These are phyloP conservation scores for Ustilago bromivora DNA, from an alignment of 1,284 basidiomycete genomes.

Conservation along the genomic window DNA sequence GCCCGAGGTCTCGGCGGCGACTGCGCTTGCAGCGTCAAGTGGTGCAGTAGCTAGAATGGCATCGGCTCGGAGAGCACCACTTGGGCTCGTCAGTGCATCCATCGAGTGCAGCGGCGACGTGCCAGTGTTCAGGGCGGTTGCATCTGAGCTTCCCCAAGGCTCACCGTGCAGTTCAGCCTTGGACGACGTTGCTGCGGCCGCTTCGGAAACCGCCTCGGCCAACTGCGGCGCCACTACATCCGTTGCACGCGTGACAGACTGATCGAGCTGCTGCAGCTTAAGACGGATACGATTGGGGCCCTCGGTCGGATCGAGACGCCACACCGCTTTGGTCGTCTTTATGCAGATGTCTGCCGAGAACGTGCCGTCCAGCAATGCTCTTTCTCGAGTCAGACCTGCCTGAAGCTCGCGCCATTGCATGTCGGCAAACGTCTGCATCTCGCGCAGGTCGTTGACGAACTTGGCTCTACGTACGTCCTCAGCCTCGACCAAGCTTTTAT, in stretches of 20 bases:
- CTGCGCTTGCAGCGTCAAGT: conserved; percentile 3
- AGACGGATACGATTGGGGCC: conserved; percentile 63
- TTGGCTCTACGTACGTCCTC: conserved; percentile 47
- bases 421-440: conserved; percentile 48
- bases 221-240: conserved; percentile 39
- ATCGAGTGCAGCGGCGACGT: conserved; percentile 2
- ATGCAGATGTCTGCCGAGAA: background rate
- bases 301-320: conserved; percentile 66
- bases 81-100: background rate
- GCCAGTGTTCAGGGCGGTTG: background rate
- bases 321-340: conserved; percentile 24
- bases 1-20: conserved; percentile 16
- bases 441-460: conserved; percentile 58
- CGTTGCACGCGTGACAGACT: conserved; percentile 8
- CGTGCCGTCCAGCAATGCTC: conserved; percentile 34
- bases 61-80: background rate
- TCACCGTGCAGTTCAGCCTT: conserved; percentile 25
- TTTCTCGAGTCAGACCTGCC: conserved; percentile 42
- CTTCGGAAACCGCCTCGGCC: conserved; percentile 13
- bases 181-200: conserved; percentile 7
- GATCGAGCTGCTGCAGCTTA: conserved; percentile 57
- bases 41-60: background rate
- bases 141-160: conserved; percentile 36
- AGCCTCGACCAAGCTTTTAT: conserved; percentile 44
- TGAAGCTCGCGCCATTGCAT: conserved; percentile 52